Evolutionary conservation across 495 filamentous ascomycete genomes (phyloP), one percentile per base, ranked within the genome.

Genomic region (Platismatia glauca): DNA sequence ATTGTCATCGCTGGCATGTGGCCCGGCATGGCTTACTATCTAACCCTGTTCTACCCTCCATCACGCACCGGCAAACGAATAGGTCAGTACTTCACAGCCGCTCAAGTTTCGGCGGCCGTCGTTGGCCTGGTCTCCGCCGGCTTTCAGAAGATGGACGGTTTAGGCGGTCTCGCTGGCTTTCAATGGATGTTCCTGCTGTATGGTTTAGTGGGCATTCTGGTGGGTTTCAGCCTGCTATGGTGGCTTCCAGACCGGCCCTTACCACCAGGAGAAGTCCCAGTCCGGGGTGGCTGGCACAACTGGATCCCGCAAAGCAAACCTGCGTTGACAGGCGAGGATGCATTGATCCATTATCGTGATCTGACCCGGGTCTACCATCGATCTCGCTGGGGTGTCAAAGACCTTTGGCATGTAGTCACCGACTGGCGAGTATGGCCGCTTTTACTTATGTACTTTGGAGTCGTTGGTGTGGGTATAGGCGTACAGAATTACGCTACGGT

Each of bases 161-260:
- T 76, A 3, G 78, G 81, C 18, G 91, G 91, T 13, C 78, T 92
- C 7, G 87, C 89, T 5, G 91, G 91, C 18, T 96, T 91, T 71
- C 86, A 89, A 64, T 96, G 91, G 91, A 95, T 96, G 91, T 95
- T 96, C 71, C 81, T 96, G 29, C 73, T 96, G 41, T 96, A 91
- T 64, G 91, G 91, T 11, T 73, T 96, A 12, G 78, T 90, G 56
- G 87, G 82, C 5, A 78, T 91, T 16, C 67, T 86, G 18, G 78
- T 90, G 16, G 90, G 90, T 18, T 74, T 94, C 63, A 69, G 72
- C 34, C 77, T 95, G 44, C 80, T 96, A 4, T 95, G 89, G 87
- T 96, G 91, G 91, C 75, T 96, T 31, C 91, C 91, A 3, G 91
- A 95, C 64, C 86, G 91, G 18, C 91, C 91, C 0, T 70, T 84